A percentile compares a stretch with the other conserved stretches of the same genome.
Conservation (phyloP, 164 flowering plant genomes). For the Dillenia suffruticosa region DNA sequence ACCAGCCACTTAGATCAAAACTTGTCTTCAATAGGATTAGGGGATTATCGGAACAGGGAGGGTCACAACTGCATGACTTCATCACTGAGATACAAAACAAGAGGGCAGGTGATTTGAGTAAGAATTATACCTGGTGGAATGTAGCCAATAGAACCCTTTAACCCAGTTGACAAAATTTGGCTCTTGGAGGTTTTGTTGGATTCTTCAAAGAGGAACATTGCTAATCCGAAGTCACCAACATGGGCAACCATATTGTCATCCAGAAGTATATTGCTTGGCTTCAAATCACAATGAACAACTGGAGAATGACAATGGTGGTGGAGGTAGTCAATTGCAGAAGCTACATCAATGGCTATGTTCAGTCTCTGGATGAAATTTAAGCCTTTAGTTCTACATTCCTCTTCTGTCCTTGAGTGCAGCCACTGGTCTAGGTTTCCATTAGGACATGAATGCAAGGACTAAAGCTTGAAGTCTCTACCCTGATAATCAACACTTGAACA, state of each 20-base stretch:
- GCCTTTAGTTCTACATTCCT: neutral
- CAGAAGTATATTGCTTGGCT: slow-evolving; percentile 33
- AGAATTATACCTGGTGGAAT: slow-evolving; percentile 33
- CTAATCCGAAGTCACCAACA: slow-evolving; percentile 36
- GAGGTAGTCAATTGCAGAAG: slow-evolving; percentile 33
- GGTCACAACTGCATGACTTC: too few relatives aligned
- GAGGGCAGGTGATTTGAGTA: slow-evolving; percentile 9
- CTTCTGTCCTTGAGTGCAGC: slow-evolving; percentile 16
- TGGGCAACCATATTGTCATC: slow-evolving; percentile 24
- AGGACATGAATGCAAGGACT: slow-evolving; percentile 29
- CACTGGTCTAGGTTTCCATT: slow-evolving; percentile 34
- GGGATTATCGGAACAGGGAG: too few relatives aligned
- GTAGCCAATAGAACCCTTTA: slow-evolving; percentile 37
- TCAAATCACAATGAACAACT: slow-evolving; percentile 30
- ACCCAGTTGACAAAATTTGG: slow-evolving; percentile 14
- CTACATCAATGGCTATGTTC: slow-evolving; percentile 30
- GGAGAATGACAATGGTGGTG: slow-evolving; percentile 21
- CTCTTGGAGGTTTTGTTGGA: neutral
- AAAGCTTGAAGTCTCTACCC: slow-evolving; percentile 31
- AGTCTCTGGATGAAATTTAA: slow-evolving; percentile 26
- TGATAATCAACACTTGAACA: slow-evolving; percentile 24
- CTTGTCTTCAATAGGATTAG: too few relatives aligned
- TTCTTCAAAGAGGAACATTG: slow-evolving; percentile 16
- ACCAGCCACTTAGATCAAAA: too few relatives aligned
- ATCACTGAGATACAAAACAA: neutral